Evolutionary conservation across 345 rosid genomes (phyloP), one percentile per base, ranked within the genome.

Genomic region (Geranium brycei): DNA sequence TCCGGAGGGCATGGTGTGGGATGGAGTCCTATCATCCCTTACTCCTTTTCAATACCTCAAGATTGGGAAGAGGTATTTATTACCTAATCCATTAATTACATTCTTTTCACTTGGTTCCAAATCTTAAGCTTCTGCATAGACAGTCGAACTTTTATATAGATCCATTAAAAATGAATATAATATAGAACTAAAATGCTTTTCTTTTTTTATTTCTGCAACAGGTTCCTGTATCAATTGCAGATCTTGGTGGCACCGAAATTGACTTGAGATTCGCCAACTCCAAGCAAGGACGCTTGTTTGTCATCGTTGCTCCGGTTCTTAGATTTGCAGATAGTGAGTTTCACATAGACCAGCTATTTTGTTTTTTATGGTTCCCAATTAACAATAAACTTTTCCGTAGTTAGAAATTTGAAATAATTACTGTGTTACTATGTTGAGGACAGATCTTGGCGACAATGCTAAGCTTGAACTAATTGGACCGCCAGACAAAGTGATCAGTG

Each of bases 1-100:
- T 88, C 98, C 17, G 98, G 98, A 74, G 98, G 98, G 12, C 98
- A 88, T 72, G 97, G 97, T 18, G 96, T 88, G 41, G 97, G 97
- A 59, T 91, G 97, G 97, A 87, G 95, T 84, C 96, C 97, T 30
- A 91, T 91, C 51, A 88, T 87, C 71, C 97, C 97, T 64, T 91
- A 91, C 59, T 7, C 64, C 56, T 91, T 91, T 67, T 72, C 81
- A 1, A 90, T 88, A 66, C 88, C 96, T 64, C 80, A 75, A 74
- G 88, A 75, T 17, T 91, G 96, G 96, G 89, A 82, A 59, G 96
- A 91, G 97, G 97, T 91, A 69, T 6, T 6, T 38, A 16, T 38
- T 32, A 35, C 41, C 41, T 35, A 4, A 0, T 35, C 41, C 5
- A 35, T 35, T 35, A 35, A 1, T 4, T 35, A 4, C n/a, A n/a